Conservation (phyloP, 805 yeast genomes). For the Candida sphagnicola region DNA sequence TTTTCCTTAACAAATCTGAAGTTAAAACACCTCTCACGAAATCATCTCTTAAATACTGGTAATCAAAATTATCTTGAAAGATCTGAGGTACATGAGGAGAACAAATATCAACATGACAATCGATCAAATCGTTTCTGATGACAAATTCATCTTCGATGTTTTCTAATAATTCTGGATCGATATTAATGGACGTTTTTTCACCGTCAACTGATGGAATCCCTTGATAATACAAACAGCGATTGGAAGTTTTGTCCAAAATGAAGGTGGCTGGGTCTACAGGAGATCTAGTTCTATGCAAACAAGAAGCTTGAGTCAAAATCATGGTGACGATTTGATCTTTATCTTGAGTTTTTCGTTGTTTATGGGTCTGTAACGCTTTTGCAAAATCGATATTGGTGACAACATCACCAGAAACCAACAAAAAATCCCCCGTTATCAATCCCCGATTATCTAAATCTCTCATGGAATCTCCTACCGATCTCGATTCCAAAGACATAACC, state of each 20-base stretch:
- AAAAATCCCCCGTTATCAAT: constrained; percentile 82
- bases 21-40: constrained; percentile 88
- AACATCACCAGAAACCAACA: constrained; percentile 90
- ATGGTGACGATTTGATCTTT: constrained; percentile 92
- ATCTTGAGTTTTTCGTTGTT: constrained; percentile 65
- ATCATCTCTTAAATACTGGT: constrained; percentile 79
- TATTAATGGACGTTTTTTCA: constrained; percentile 40
- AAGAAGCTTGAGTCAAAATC: constrained; percentile 84
- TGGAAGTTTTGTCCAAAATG: constrained; percentile 67
- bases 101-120: constrained; percentile 95
- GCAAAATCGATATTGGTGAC: constrained; percentile 86
- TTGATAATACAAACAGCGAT: constrained; percentile 82
- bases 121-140: constrained; percentile 88
- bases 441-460: constrained; percentile 92
- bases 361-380: constrained; percentile 70
- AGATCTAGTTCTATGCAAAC: constrained; percentile 80
- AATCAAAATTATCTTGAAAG: constrained; percentile 95
- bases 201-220: constrained; percentile 56
- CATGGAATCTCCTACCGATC: constrained; percentile 97
- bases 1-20: constrained; percentile 85
- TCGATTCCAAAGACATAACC: constrained; percentile 76
- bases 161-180: constrained; percentile 82
- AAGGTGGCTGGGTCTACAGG: constrained; percentile 80
- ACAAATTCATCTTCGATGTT: constrained; percentile 67
- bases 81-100: constrained; percentile 92